Evolutionary conservation across 768 basidiomycete genomes (phyloP).

Genomic region (Leccinellum albellum): DNA sequence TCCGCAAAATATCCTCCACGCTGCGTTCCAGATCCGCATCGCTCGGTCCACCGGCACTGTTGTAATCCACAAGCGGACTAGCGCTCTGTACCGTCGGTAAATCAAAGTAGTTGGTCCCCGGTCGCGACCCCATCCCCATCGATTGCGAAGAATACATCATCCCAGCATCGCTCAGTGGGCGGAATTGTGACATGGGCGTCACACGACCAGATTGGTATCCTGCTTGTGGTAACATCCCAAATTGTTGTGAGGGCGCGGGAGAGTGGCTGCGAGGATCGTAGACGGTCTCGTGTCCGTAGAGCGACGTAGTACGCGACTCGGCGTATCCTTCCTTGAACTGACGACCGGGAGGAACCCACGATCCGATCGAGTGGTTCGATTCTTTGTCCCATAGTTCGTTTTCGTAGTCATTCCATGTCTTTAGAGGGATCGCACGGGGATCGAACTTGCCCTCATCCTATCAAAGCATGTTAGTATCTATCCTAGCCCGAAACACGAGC

Average conservation of each 20-base stretch:
- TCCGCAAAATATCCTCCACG: conserved; percentile 67
- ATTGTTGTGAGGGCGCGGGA: conserved; percentile 66
- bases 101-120: conserved; percentile 74
- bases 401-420: conserved; percentile 96
- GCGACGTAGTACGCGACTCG: conserved; percentile 72
- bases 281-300: conserved; percentile 84
- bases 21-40: conserved; percentile 72
- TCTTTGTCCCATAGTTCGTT: conserved; percentile 98
- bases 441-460: conserved; percentile 99
- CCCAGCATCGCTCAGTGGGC: conserved; percentile 30
- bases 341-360: conserved; percentile 81
- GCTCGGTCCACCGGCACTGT: conserved; percentile 41
- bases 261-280: conserved; percentile 77
- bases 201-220: conserved; percentile 78
- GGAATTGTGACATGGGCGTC: conserved; percentile 54
- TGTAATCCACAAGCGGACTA: conserved; percentile 42
- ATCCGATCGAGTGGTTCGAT: conserved; percentile 91
- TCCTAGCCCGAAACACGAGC: not conserved
- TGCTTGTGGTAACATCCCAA: conserved; percentile 50
- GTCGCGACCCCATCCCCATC: conserved; percentile 61
- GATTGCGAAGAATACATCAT: conserved; percentile 61
- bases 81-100: conserved; percentile 52
- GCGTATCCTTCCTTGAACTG: conserved; percentile 69
- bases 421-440: conserved; percentile 86
- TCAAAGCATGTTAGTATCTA: conserved; percentile 5